Evolutionary conservation across 2,329 filamentous ascomycete species (phyloP), one percentile per base, ranked within the genome.

Genomic region (Colletotrichum ledebouriae): DNA sequence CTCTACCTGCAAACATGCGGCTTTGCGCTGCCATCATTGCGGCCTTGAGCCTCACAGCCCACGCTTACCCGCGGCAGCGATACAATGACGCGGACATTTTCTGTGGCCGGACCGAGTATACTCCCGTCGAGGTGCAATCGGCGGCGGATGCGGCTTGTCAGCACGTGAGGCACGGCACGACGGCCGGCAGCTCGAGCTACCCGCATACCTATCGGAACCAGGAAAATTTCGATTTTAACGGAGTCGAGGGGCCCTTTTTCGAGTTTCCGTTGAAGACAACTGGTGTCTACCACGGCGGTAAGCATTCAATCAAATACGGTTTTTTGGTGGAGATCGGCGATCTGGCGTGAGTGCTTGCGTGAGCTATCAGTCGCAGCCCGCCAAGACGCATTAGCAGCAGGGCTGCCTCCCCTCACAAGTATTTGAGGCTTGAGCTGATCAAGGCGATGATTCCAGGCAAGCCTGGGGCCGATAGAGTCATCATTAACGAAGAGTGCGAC

Each of bases 401-500:
- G 47, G 42, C 41, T 64, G 12, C 29, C 56, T 22, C 22, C 17
- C 20, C 58, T 50, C 34, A 33, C 13, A 37, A 33, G 6, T 60
- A n/a, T 15, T 33, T 33, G 63, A 58, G 63, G 53, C 20, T 58
- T 34, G 25, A 56, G 42, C 47, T 50, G 22, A 68, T 42, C 53
- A 49, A 29, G 49, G 25, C 9, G 72, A 33, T 61, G 11, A 61
- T 55, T 17, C 22, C 55, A 85, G 87, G 87, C 22, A 85, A 84
- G 1, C 90, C 90, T 0, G 90, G 90, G 41, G 79, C 90, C n/a
- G 90, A 92, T 75, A 87, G 90, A 59, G 87, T 92, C 62, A 77
- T 92, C n/a, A 89, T 92, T 80, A 90, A 87, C 74, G 81, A 75
- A 0, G 71, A 78, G 13, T 86, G 89, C 72, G 67, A 84, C 64